A percentile compares a stretch with the other conserved stretches of the same genome.
These are phyloP conservation scores for Yamadazyma dendronema DNA, from an alignment of 1,139 yeast genomes.

Conservation along the genomic window DNA sequence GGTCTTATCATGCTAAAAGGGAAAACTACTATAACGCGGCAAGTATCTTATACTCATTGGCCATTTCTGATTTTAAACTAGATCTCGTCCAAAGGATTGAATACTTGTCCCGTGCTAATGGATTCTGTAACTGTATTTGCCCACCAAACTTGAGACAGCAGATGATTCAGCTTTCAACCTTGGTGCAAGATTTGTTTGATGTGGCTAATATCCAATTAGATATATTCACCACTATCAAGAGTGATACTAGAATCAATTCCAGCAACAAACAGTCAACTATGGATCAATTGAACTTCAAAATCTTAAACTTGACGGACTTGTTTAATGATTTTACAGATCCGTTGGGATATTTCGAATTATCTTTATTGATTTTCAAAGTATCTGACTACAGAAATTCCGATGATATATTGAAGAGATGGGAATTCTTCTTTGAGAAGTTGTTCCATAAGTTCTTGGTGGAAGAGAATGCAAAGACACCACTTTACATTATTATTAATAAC, in stretches of 20 bases:
- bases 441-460: conserved; percentile 32
- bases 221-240: conserved; percentile 54
- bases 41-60: conserved; percentile 68
- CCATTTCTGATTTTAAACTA: conserved; percentile 72
- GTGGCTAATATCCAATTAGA: conserved; percentile 91
- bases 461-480: conserved; percentile 35
- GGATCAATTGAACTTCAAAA: conserved; percentile 57
- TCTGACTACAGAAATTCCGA: conserved; percentile 79
- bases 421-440: conserved; percentile 53
- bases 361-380: conserved; percentile 73
- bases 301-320: conserved; percentile 71
- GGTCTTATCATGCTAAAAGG: conserved; percentile 87
- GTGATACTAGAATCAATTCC: conserved; percentile 56
- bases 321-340: conserved; percentile 89
- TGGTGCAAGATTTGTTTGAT: conserved; percentile 78
- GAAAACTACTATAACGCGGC: conserved; percentile 84
- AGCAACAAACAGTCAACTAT: conserved; percentile 49
- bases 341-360: conserved; percentile 79
- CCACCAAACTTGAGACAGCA: conserved; percentile 76
- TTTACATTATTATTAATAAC: conserved; percentile 36
- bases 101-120: conserved; percentile 86
- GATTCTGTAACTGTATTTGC: conserved; percentile 84
- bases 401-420: conserved; percentile 73
- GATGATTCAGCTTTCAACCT: conserved; percentile 66
- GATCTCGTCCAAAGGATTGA: conserved; percentile 76